These are phyloP conservation scores for Solanum medicagineum DNA, from an alignment of 257 asterid genomes.

Conservation along the genomic window DNA sequence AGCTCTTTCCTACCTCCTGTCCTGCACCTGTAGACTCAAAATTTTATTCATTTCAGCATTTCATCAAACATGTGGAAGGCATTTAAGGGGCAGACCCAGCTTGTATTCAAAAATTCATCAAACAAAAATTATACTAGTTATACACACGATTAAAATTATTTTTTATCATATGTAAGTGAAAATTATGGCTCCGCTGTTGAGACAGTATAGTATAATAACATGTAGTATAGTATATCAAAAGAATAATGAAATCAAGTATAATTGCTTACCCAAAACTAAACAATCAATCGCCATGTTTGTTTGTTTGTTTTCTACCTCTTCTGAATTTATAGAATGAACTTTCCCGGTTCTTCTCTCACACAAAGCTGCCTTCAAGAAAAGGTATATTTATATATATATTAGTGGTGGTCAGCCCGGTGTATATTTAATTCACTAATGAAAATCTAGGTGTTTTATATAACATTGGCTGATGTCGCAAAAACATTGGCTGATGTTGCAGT, in stretches of 20 bases:
- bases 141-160: no score
- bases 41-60: background rate
- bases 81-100: background rate
- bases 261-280: slow-evolving; percentile 6
- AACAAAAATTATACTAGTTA: no score
- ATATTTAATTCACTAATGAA: no score
- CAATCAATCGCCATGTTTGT: slow-evolving; percentile 3
- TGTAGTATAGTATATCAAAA: background rate
- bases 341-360: background rate
- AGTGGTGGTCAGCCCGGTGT: no score
- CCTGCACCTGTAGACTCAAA: slow-evolving; percentile 57
- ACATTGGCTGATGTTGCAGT: no score
- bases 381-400: background rate
- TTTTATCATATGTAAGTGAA: no score
- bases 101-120: no score
- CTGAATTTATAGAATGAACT: background rate
- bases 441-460: no score
- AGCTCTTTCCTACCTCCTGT: slow-evolving; percentile 97
- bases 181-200: no score
- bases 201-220: no score
- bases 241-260: no score
- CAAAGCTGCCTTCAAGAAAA: background rate
- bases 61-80: background rate
- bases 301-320: background rate
- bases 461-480: no score